These are phyloP conservation scores for Erythrophleum ivorense DNA, from an alignment of 331 rosid genomes.

Conservation along the genomic window DNA sequence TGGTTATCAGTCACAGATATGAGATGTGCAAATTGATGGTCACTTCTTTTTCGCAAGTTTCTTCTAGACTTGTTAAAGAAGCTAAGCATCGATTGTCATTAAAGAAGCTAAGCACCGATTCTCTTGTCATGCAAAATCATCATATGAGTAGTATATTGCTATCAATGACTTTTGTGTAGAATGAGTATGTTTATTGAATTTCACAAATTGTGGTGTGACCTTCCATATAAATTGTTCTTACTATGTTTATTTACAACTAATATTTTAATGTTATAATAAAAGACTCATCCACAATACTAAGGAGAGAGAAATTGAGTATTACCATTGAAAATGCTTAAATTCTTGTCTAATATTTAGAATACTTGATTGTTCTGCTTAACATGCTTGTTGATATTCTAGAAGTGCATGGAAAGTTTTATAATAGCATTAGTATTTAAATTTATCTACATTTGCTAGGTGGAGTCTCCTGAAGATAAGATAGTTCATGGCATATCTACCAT, in stretches of 20 bases:
- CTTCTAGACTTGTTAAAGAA: conserved; percentile 75
- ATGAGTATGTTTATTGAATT: background rate
- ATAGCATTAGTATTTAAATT: too few species aligned
- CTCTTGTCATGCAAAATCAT: conserved; percentile 84
- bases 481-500: background rate
- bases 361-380: background rate
- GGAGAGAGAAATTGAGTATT: background rate
- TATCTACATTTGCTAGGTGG: background rate
- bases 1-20: background rate
- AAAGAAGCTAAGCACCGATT: conserved; percentile 76
- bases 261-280: too few species aligned
- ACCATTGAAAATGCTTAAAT: too few species aligned
- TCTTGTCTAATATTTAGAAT: too few species aligned
- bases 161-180: background rate
- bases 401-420: background rate
- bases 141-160: conserved; percentile 54
- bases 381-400: too few species aligned
- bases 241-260: background rate
- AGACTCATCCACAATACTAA: background rate
- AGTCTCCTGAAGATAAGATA: background rate
- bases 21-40: conserved; percentile 13
- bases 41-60: conserved; percentile 59
- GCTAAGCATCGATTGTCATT: too few species aligned
- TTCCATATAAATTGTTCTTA: background rate
- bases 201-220: too few species aligned